Conservation (phyloP, 805 yeast genomes). For the Nakazawaea wyomingensis region DNA sequence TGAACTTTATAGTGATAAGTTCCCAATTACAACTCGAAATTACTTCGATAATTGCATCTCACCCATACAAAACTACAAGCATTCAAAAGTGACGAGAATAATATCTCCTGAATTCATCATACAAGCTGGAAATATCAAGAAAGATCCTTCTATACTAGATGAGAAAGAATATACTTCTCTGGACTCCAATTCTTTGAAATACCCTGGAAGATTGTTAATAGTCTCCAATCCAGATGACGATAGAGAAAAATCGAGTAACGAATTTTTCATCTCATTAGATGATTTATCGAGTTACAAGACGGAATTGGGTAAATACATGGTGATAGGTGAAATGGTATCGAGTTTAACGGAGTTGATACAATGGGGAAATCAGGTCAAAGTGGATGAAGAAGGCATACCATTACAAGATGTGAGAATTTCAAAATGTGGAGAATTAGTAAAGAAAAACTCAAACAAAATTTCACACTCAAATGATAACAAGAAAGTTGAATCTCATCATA, state of each 20-base stretch:
- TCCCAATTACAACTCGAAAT: conserved; percentile 15
- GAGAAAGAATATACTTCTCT: conserved; percentile 9
- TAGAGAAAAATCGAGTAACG: conserved; percentile 13
- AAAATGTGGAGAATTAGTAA: conserved; percentile 21
- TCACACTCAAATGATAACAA: not conserved
- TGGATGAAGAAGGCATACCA: conserved; percentile 17
- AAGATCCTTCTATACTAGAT: not conserved
- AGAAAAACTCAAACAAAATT: not conserved
- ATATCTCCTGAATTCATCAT: conserved; percentile 25
- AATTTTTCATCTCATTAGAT: conserved; percentile 22
- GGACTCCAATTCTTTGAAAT: not conserved
- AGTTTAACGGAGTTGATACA: conserved; percentile 8
- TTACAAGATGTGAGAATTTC: conserved; percentile 16
- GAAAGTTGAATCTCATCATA: not conserved
- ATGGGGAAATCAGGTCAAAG: conserved; percentile 16
- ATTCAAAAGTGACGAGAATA: conserved; percentile 19
- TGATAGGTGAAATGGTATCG: conserved; percentile 20
- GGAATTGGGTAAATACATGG: conserved; percentile 16
- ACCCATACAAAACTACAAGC: conserved; percentile 14
- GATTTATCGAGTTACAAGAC: conserved; percentile 15
- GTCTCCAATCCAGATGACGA: conserved; percentile 11
- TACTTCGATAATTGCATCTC: conserved; percentile 16
- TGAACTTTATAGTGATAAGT: conserved; percentile 12
- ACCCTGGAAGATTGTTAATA: not conserved
- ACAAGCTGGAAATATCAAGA: conserved; percentile 19